Evolutionary conservation across 2,329 filamentous ascomycete genomes (phyloP).

Genomic region (Fusarium nisikadoi): DNA sequence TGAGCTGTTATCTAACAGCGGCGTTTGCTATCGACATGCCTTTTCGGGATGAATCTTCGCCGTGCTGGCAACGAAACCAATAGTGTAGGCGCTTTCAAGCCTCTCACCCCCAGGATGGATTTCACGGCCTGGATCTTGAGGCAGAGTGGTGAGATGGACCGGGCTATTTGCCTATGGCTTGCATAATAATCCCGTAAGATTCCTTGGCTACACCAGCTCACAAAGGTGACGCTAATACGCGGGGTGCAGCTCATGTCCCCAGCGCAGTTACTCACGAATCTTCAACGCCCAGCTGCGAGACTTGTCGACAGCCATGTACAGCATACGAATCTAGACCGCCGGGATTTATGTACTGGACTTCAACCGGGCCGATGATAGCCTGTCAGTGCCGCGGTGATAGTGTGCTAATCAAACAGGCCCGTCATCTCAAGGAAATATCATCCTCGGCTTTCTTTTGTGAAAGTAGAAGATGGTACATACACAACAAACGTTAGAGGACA

Average conservation of each 20-base stretch:
- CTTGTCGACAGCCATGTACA: constrained; percentile 65
- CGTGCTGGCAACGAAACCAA: background rate
- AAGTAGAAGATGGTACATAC: constrained; percentile 10
- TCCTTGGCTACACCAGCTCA: background rate
- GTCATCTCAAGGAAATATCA: background rate
- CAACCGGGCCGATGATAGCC: constrained; percentile 59
- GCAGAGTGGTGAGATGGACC: background rate
- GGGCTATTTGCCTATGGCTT: constrained; percentile 30
- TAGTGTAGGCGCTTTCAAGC: background rate
- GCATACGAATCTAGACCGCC: constrained; percentile 58
- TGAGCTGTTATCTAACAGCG: background rate
- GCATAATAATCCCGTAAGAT: constrained; percentile 47
- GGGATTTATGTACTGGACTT: constrained; percentile 59
- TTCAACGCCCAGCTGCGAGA: constrained; percentile 71
- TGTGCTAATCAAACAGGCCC: constrained; percentile 20
- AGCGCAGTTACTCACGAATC: constrained; percentile 64
- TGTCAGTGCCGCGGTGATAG: constrained; percentile 59
- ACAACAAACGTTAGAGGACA: background rate
- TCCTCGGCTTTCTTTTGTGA: background rate
- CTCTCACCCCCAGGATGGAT: background rate
- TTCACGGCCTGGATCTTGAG: background rate
- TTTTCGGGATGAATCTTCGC: background rate
- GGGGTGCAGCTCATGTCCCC: constrained; percentile 53
- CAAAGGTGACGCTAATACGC: constrained; percentile 8
- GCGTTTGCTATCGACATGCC: background rate